Conservation (phyloP, 129 eudicot genomes). For the Chrysanthemum lavandulifolium region DNA sequence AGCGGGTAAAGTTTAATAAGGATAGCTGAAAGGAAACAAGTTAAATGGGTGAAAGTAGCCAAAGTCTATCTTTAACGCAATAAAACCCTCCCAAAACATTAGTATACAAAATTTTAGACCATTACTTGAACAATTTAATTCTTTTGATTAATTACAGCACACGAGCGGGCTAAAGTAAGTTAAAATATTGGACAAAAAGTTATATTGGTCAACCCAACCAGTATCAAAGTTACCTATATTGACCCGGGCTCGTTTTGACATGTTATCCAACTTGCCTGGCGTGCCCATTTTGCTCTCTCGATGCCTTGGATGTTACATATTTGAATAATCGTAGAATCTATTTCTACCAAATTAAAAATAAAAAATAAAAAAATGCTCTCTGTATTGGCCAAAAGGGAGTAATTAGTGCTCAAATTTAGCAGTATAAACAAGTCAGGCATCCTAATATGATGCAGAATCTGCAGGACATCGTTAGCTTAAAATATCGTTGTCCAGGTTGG, state of each 20-base stretch:
- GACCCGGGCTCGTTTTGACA: not conserved
- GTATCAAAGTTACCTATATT: too few relatives aligned
- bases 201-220: conserved; percentile 8
- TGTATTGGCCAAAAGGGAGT: too few relatives aligned
- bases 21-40: not conserved
- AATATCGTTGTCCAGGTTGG: too few relatives aligned
- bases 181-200: not conserved
- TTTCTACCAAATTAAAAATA: too few relatives aligned
- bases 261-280: not conserved
- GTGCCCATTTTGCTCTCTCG: not conserved
- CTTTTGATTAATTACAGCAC: not conserved
- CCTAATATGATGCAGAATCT: too few relatives aligned
- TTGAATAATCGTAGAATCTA: too few relatives aligned
- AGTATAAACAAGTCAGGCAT: too few relatives aligned
- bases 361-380: too few relatives aligned
- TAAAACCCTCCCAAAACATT: not conserved
- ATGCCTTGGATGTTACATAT: too few relatives aligned
- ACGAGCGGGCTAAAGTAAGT: too few relatives aligned
- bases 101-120: not conserved
- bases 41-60: conserved; percentile 1
- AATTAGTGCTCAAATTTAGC: too few relatives aligned
- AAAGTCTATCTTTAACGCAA: not conserved
- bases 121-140: not conserved
- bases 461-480: too few relatives aligned
- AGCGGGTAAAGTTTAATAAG: not conserved